These are phyloP conservation scores for Fusarium scirpi DNA, from an alignment of 2,329 filamentous ascomycete species.

Conservation along the genomic window DNA sequence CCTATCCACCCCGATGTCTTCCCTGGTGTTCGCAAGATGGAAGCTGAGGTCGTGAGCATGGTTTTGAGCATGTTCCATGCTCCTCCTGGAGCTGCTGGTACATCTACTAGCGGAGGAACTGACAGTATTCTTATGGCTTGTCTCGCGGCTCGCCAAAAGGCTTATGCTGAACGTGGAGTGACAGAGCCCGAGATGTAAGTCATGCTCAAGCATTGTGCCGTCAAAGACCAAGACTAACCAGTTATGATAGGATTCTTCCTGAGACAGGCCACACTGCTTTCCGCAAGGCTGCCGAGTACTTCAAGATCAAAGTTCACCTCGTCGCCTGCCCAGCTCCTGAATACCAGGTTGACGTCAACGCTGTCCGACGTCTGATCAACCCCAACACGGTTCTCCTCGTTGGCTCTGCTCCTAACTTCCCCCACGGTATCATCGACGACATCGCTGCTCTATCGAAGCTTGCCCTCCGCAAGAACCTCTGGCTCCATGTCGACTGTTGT, in stretches of 20 bases:
- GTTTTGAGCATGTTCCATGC: constrained; percentile 90
- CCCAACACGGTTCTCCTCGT: constrained; percentile 94
- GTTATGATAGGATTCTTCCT: constrained; percentile 80
- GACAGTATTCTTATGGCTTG: constrained; percentile 98
- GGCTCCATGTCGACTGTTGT: constrained; percentile 97
- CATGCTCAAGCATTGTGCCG: not conserved
- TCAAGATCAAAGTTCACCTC: constrained; percentile 93
- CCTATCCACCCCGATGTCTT: constrained; percentile 99
- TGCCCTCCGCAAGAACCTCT: constrained; percentile 81
- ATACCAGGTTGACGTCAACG: constrained; percentile 85
- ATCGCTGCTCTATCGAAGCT: constrained; percentile 87
- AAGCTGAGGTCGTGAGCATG: constrained; percentile 98
- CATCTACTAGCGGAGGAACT: constrained; percentile 91
- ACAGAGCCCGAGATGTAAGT: constrained; percentile 93
- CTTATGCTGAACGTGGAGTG: constrained; percentile 83
- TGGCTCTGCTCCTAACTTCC: constrained; percentile 96
- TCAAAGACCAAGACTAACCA: constrained; percentile 23
- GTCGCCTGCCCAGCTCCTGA: constrained; percentile 86
- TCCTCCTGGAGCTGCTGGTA: constrained; percentile 85
- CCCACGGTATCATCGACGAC: constrained; percentile 97
- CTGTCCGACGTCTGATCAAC: constrained; percentile 88
- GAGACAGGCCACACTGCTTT: constrained; percentile 97
- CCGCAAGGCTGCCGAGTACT: constrained; percentile 94
- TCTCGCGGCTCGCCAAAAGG: constrained; percentile 89
- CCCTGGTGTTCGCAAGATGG: constrained; percentile 98